These are phyloP conservation scores for Centrapalus pauciflorus DNA, from an alignment of 129 eudicot species.

Conservation along the genomic window DNA sequence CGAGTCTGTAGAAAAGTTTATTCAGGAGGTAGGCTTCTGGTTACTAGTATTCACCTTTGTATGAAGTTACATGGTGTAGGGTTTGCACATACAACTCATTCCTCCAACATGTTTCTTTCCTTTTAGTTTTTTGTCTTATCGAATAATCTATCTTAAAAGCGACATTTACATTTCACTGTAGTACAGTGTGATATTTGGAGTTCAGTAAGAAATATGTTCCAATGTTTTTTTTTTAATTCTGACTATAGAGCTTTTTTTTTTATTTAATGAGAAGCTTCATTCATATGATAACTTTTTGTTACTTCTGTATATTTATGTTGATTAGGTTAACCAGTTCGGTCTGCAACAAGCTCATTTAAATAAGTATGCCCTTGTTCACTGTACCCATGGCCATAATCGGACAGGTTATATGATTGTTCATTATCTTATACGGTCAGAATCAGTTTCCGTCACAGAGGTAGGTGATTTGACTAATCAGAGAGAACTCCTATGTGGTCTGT, in stretches of 20 bases:
- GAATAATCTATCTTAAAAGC: not conserved
- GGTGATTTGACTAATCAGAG: conserved; percentile 9
- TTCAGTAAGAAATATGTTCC: not conserved
- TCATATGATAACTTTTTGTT: too few relatives aligned
- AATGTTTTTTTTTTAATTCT: not conserved
- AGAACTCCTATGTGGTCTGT: not conserved
- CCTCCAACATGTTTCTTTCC: not conserved
- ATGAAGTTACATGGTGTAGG: not conserved
- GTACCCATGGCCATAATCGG: conserved; percentile 71
- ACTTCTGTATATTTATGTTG: conserved; percentile 4
- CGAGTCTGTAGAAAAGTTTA: conserved; percentile 52
- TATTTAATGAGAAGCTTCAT: not conserved
- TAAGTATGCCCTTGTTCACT: conserved; percentile 50
- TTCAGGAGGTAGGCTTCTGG: conserved; percentile 39
- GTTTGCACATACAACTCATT: not conserved
- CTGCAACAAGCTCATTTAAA: conserved; percentile 35
- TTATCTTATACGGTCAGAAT: conserved; percentile 42
- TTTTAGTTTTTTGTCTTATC: not conserved
- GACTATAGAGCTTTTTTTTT: not conserved
- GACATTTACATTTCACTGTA: not conserved
- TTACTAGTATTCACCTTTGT: not conserved
- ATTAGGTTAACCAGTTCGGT: conserved; percentile 42
- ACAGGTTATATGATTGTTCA: conserved; percentile 73
- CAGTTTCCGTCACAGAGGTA: conserved; percentile 57
- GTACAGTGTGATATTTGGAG: not conserved